Evolutionary conservation across 75 land plant species (phyloP), one percentile per base, ranked within the genome.

Genomic region (Cupressus sempervirens): DNA sequence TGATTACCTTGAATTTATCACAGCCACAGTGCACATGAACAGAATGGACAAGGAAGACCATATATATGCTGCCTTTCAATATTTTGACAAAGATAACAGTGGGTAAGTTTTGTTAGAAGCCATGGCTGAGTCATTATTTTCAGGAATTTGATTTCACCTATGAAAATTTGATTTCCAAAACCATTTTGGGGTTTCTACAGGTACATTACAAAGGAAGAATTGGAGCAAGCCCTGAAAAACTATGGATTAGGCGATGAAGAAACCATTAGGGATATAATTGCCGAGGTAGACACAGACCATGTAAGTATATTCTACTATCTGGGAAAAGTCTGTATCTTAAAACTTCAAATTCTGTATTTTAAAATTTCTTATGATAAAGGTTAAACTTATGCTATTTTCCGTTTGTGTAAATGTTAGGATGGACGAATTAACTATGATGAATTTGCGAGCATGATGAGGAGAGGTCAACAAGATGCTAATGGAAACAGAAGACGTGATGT

Each of bases 1-100:
- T 72, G 97, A 95, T 85, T 95, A 94, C 84, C 85, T 91, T 29
- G 97, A 95, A 77, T 95, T 95, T 68, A 95, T 95, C 72, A 82
- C 97, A 20, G 96, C 97, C 9, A 93, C 94, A 30, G 91, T 95
- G 92, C 97, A 95, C 87, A 90, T 95, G 97, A 95, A 95, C 84
- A 91, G 94, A 86, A 83, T 92, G 93, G 92, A 95, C 87, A 94
- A 87, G 86, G 96, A 94, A 75, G 96, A 95, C 83, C 96, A 91
- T 86, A 32, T 95, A 13, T 94, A 72, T 72, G 87, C 86, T 2
- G 97, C 97, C 1, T 95, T 95, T 83, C 91, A 95, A 68, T 92
- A 94, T 83, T 95, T 95, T 89, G 96, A 95, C 84, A 89, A 89
- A 40, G 96, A 95, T 82, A 91, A 88, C 32, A 95, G 96, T 85